Conservation (phyloP, 441 rosid genomes). For the Eutrema salsugineum region DNA sequence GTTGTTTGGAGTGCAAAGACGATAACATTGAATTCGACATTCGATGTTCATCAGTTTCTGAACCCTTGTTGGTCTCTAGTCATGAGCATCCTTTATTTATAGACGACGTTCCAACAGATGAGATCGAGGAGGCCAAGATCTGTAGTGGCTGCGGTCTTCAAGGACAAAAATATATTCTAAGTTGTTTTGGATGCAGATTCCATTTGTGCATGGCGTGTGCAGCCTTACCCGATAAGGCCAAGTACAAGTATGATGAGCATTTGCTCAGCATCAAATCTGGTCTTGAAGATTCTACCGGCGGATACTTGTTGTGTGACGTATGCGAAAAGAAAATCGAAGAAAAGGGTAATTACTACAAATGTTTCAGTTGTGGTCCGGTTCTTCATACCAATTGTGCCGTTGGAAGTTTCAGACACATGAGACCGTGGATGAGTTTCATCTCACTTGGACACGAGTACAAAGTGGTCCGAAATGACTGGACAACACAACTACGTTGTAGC, state of each 20-base stretch:
- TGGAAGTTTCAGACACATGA: constrained; percentile 3
- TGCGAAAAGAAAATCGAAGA: neutral
- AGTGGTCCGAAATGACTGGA: neutral
- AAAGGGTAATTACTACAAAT: neutral
- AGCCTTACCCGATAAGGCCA: neutral
- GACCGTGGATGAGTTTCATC: neutral
- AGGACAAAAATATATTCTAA: neutral
- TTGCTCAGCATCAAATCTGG: neutral
- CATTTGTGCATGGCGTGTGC: neutral
- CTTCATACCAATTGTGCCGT: neutral
- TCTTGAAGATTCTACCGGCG: neutral
- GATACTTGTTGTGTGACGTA: constrained; percentile 13
- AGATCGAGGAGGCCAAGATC: no score
- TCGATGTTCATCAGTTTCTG: neutral
- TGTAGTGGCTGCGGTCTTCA: neutral
- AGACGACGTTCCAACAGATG: no score
- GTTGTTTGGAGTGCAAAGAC: neutral
- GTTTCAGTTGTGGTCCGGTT: neutral
- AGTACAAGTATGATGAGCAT: constrained; percentile 16
- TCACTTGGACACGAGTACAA: neutral
- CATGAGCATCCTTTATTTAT: no score
- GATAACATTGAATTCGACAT: neutral
- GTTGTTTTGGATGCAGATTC: neutral
- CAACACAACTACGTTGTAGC: neutral
- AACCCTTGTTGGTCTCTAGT: no score